These are phyloP conservation scores for Sugiyamaella japonica DNA, from an alignment of 1,139 yeast species.

Conservation along the genomic window DNA sequence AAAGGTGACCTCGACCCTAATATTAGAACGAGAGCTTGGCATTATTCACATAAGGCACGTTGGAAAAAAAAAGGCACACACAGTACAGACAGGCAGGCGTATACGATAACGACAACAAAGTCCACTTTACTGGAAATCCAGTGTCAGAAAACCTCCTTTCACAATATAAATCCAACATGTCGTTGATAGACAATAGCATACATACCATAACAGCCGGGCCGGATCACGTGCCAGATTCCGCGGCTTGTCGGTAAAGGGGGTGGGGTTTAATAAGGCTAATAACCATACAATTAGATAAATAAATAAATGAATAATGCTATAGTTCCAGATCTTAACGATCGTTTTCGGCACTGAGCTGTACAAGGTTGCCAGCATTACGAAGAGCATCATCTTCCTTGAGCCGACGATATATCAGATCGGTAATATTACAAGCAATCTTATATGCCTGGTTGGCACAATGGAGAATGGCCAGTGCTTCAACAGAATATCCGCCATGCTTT, in stretches of 20 bases:
- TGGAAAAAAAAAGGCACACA: neutral
- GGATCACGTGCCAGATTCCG: neutral
- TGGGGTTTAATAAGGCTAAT: neutral
- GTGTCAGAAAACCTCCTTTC: too few species aligned
- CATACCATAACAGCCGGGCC: neutral
- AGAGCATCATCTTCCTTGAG: constrained; percentile 55
- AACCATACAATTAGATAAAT: neutral
- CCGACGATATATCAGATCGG: constrained; percentile 59
- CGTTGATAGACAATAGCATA: too few species aligned
- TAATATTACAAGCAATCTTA: constrained; percentile 59
- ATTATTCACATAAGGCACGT: neutral
- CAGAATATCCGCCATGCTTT: constrained; percentile 87
- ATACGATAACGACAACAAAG: too few species aligned
- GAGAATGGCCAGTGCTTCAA: constrained; percentile 70
- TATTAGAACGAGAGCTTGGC: constrained; percentile 24
- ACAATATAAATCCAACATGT: too few species aligned
- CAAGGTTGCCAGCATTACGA: constrained; percentile 38
- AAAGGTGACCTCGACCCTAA: constrained; percentile 43
- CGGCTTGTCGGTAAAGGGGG: too few species aligned
- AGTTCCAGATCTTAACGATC: constrained; percentile 25
- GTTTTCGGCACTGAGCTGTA: constrained; percentile 39
- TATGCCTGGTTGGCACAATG: constrained; percentile 70
- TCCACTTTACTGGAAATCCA: too few species aligned
- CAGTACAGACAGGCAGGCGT: too few species aligned
- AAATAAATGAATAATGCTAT: constrained; percentile 3